Percentiles rank a stretch among this genome's conserved stretches.
Evolutionary conservation across 257 asterid species (phyloP).

Genomic region (Capsicum rhomboideum): DNA sequence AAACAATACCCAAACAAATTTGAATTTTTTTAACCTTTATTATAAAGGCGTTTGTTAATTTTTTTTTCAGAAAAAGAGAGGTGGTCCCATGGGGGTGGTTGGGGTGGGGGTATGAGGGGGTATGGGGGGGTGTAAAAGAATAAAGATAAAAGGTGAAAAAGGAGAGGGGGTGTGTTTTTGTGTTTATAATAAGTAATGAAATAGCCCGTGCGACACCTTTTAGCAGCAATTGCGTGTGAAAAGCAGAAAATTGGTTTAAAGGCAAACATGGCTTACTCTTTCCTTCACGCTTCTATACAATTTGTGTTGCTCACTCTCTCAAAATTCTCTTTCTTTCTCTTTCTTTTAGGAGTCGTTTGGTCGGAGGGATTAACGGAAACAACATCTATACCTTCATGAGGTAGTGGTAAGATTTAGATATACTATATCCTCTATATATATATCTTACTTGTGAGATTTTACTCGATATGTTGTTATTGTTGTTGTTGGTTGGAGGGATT

Average conservation of each 20-base stretch:
- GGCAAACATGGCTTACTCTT: slow-evolving; percentile 21
- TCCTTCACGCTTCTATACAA: not conserved
- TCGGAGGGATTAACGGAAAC: not conserved
- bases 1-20: not conserved
- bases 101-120: no score
- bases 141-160: not conserved
- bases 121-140: not conserved
- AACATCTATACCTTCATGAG: no score
- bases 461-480: no score
- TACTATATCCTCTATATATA: no score
- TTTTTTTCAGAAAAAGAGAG: not conserved
- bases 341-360: not conserved
- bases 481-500: no score
- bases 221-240: slow-evolving; percentile 47
- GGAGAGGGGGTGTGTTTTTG: not conserved
- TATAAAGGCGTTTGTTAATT: not conserved
- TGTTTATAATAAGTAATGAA: slow-evolving; percentile 9
- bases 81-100: not conserved
- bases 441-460: no score
- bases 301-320: not conserved
- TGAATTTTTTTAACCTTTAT: not conserved
- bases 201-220: slow-evolving; percentile 42
- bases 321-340: not conserved
- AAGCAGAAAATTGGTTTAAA: slow-evolving; percentile 41
- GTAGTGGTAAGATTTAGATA: no score